Evolutionary conservation across 2,329 filamentous ascomycete species (phyloP), one percentile per base, ranked within the genome.

Genomic region (Trichoderma polysporum): DNA sequence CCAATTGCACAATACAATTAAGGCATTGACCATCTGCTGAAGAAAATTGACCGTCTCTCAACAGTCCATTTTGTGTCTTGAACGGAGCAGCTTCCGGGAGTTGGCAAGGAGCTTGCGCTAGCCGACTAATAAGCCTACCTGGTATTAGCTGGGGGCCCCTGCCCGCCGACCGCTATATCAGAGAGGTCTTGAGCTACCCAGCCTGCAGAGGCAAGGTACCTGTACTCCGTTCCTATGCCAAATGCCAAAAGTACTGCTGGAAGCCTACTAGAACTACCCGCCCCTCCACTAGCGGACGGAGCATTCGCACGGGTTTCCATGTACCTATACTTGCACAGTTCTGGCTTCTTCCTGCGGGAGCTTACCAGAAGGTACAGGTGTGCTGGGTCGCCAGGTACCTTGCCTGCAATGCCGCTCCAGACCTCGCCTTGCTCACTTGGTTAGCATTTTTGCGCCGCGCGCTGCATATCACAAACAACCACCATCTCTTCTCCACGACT

Each of bases 381-480:
- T 31, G 19, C 56, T 15, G 15, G 35, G 10, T 0, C 10, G 17
- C 22, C 53, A 57, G 35, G 59, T 62, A 62, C 59, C 59, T 25
- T 56, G 41, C 29, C 49, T 52, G 52, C 29, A 49, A 39, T 19
- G 19, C 53, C 57, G 57, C 60, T 54, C 60, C 49, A 63, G 64
- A 39, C 56, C 29, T 33, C 15, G 31, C 53, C 19, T 57, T 57
- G 52, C 37, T 57, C 47, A 35, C 17, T 27, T 39, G 53, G 45
- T 56, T 54, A n/a, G n/a, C 25, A 53, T 47, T 68, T 68, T 68
- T 68, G 52, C 41, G 53, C 59, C 27, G 31, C 61, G 53, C 31
- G 33, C 66, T 67, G 66, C 66, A 68, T 61, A 68, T 66, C 66
- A 66, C 60, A 60, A 66, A 59, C 62, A 47, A 60, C 41, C 52